Conservation (phyloP, 441 rosid species). For the Jatropha podagrica region DNA sequence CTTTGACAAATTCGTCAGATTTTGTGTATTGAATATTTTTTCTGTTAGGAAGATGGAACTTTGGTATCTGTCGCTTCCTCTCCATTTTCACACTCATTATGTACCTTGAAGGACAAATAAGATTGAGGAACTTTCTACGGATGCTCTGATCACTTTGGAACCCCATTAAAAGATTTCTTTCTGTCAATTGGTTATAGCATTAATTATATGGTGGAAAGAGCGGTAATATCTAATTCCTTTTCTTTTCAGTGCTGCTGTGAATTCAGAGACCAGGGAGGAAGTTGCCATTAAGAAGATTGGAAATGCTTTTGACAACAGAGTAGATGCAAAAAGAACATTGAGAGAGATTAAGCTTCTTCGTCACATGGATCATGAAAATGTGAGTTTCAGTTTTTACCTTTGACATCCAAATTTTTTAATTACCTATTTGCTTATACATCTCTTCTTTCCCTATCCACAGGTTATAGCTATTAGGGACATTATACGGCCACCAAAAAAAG, state of each 20-base stretch:
- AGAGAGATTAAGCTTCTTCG: slow-evolving; percentile 93
- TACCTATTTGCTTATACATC: neutral
- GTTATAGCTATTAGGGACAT: slow-evolving; percentile 79
- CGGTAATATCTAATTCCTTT: slow-evolving; percentile 3
- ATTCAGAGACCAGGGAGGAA: slow-evolving; percentile 88
- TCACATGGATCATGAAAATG: slow-evolving; percentile 97
- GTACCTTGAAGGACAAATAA: neutral
- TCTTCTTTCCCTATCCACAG: slow-evolving; percentile 37
- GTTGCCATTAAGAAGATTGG: slow-evolving; percentile 98
- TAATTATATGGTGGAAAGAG: neutral
- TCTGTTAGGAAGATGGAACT: neutral
- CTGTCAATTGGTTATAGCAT: neutral
- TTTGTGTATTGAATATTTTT: neutral
- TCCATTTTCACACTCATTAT: no score
- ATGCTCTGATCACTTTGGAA: neutral
- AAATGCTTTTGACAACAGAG: slow-evolving; percentile 89
- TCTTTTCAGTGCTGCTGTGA: slow-evolving; percentile 76
- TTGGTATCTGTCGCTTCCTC: neutral
- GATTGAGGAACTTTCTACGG: neutral
- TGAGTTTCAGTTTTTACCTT: slow-evolving; percentile 21
- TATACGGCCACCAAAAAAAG: slow-evolving; percentile 73
- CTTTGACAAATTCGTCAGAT: neutral
- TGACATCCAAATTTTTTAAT: neutral
- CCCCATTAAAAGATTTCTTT: neutral
- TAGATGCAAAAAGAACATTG: slow-evolving; percentile 89